Conservation (phyloP, 164 flowering plant species). For the Pachysandra terminalis region DNA sequence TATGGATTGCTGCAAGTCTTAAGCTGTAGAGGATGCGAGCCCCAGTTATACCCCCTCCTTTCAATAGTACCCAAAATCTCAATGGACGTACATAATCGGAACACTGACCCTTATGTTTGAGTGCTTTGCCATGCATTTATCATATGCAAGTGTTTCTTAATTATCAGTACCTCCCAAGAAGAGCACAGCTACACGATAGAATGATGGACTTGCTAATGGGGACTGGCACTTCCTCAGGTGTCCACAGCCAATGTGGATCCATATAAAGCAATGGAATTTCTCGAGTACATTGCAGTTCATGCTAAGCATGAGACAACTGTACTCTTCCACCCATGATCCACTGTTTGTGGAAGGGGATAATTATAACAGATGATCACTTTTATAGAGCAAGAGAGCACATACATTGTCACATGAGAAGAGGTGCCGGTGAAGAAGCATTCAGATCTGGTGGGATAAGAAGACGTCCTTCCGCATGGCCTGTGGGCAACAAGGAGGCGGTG, state of each 20-base stretch:
- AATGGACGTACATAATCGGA: conserved; percentile 2
- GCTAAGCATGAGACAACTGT: conserved; percentile 21
- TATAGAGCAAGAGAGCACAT: conserved; percentile 42
- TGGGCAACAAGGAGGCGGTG: conserved; percentile 36
- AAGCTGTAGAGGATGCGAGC: too few species aligned
- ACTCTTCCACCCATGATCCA: conserved; percentile 11
- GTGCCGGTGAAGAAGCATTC: conserved; percentile 28
- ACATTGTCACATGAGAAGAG: conserved; percentile 40
- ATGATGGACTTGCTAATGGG: not conserved
- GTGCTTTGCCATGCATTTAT: conserved; percentile 34
- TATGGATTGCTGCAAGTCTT: too few species aligned
- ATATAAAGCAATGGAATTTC: too few species aligned
- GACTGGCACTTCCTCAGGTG: too few species aligned
- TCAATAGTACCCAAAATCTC: not conserved
- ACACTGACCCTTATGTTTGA: conserved; percentile 20
- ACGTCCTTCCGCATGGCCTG: conserved; percentile 12
- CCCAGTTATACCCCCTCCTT: too few species aligned
- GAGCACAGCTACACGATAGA: conserved; percentile 29
- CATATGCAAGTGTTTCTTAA: conserved; percentile 43
- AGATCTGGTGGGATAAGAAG: conserved; percentile 6
- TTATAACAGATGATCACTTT: conserved; percentile 29
- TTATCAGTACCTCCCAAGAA: conserved; percentile 55
- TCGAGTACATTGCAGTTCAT: conserved; percentile 17
- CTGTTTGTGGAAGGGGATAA: conserved; percentile 40
- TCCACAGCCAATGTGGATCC: too few species aligned